Evolutionary conservation across 306 rosid species (phyloP).

Genomic region (Sphenostylis stenocarpa): DNA sequence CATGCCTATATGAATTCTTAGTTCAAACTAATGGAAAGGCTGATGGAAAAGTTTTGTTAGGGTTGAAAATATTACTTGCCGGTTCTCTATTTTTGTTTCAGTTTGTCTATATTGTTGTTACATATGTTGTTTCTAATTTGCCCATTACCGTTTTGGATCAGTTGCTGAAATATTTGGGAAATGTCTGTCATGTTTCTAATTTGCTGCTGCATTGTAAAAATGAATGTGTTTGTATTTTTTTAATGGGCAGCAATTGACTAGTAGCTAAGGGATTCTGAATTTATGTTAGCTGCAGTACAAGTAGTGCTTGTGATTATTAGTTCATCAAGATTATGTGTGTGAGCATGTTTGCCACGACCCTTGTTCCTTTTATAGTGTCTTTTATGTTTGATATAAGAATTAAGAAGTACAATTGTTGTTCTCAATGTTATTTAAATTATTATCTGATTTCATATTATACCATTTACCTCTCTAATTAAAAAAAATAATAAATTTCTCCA

Average conservation of each 20-base stretch:
- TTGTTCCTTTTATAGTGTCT: neutral
- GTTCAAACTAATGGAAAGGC: constrained; percentile 11
- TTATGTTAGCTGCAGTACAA: neutral
- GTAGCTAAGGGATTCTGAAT: neutral
- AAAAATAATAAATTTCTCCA: neutral
- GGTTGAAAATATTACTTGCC: constrained; percentile 19
- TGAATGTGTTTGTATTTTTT: neutral
- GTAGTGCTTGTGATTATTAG: neutral
- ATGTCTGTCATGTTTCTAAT: constrained; percentile 7
- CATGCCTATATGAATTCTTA: neutral
- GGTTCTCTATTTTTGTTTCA: constrained; percentile 8
- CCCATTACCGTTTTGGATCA: neutral
- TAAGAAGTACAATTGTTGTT: neutral
- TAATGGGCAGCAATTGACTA: neutral
- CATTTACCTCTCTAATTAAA: neutral
- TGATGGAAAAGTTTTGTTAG: neutral
- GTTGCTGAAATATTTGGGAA: neutral
- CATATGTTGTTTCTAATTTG: constrained; percentile 6
- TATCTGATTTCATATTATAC: neutral
- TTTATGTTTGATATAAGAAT: neutral
- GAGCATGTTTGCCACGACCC: neutral
- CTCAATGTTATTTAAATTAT: neutral
- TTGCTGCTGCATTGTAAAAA: neutral
- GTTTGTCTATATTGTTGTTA: neutral
- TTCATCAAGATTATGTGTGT: constrained; percentile 3